Conservation (phyloP, 306 rosid species). For the Vigna trinervia region DNA sequence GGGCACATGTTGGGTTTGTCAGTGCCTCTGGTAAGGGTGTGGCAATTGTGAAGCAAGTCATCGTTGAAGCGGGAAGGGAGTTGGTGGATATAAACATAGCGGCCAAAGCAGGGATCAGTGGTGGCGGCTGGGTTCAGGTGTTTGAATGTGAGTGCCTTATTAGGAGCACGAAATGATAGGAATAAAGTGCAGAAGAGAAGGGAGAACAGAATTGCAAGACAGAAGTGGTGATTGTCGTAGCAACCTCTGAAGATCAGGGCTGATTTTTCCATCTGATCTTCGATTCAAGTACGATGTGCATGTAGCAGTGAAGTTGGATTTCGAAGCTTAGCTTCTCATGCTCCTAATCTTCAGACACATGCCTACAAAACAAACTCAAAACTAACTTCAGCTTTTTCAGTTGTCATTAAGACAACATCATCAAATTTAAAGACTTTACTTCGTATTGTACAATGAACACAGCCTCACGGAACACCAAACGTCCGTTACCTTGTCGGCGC, state of each 20-base stretch:
- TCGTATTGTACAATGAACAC: no score
- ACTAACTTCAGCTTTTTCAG: not conserved
- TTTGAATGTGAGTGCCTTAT: slow-evolving; percentile 35
- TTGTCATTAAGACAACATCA: not conserved
- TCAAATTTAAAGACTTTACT: not conserved
- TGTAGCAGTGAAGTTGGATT: no score
- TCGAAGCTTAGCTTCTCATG: no score
- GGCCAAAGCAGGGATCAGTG: slow-evolving; percentile 60
- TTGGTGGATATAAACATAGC: slow-evolving; percentile 66
- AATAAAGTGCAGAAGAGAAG: slow-evolving; percentile 51
- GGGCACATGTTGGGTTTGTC: slow-evolving; percentile 78
- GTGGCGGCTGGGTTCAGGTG: slow-evolving; percentile 12
- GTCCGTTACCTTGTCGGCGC: not conserved
- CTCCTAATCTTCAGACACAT: no score
- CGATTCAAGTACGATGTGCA: no score
- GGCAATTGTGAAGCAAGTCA: slow-evolving; percentile 59
- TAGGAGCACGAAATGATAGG: slow-evolving; percentile 38
- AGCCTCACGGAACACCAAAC: not conserved
- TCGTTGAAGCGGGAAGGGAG: slow-evolving; percentile 74
- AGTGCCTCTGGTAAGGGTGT: slow-evolving; percentile 71
- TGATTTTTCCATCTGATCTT: slow-evolving; percentile 52
- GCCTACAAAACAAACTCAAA: not conserved
- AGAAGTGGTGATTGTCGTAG: slow-evolving; percentile 50
- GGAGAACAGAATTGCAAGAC: slow-evolving; percentile 56
- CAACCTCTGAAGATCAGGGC: slow-evolving; percentile 14